A percentile compares a stretch with the other conserved stretches of the same genome.
These are phyloP conservation scores for Schoenoplectus triqueter DNA, from an alignment of 202 grass and related monocot genomes.

Conservation along the genomic window DNA sequence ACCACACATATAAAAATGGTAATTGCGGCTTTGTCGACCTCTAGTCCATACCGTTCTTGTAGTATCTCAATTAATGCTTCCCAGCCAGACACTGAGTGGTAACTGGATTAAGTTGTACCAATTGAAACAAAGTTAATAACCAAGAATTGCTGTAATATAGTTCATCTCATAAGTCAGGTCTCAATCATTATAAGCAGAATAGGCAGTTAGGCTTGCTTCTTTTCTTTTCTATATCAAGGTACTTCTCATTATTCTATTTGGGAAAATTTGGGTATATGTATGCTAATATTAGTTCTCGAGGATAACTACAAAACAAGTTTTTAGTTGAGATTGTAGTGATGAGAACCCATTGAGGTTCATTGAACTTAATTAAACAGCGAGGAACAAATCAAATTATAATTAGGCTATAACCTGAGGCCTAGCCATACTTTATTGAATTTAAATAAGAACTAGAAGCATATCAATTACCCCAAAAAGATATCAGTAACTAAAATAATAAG, in stretches of 20 bases:
- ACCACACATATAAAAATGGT: conserved; percentile 86
- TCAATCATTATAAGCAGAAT: not conserved
- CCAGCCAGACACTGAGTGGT: conserved; percentile 92
- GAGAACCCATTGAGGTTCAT: not conserved
- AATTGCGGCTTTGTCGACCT: conserved; percentile 73
- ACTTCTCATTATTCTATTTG: not conserved
- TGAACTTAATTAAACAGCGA: not conserved
- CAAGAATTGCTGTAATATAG: not conserved
- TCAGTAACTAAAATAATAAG: conserved; percentile 88
- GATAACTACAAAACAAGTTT: not conserved
- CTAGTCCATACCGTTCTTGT: conserved; percentile 89
- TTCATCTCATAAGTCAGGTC: not conserved
- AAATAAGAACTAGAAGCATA: conserved; percentile 32
- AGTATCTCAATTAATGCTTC: conserved; percentile 69
- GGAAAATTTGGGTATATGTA: not conserved
- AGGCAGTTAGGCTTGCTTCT: not conserved
- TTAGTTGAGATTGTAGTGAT: not conserved
- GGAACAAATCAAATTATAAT: not conserved
- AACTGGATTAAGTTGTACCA: conserved; percentile 51
- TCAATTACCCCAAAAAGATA: conserved; percentile 87
- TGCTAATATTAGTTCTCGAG: not conserved
- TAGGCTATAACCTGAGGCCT: not conserved
- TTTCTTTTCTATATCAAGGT: not conserved
- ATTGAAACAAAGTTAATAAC: not conserved
- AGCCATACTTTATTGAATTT: not conserved